These are phyloP conservation scores for Fraxinus latifolia DNA, from an alignment of 305 asterid genomes.

Conservation along the genomic window DNA sequence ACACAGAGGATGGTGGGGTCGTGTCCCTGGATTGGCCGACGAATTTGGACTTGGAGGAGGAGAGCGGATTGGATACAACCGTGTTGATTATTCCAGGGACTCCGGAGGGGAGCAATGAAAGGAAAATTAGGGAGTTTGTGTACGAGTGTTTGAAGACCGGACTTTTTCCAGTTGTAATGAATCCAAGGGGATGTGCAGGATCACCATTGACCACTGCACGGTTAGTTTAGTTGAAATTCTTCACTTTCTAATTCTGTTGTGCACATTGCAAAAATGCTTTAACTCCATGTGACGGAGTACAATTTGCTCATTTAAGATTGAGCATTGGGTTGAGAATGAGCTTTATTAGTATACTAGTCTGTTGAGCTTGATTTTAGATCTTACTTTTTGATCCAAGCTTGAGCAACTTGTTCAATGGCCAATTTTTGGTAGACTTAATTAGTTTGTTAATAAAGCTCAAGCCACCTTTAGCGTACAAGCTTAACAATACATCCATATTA, in stretches of 20 bases:
- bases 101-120: slow-evolving; percentile 70
- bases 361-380: not conserved
- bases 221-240: slow-evolving; percentile 32
- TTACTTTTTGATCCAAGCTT: not conserved
- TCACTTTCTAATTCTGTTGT: not conserved
- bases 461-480: not conserved
- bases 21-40: slow-evolving; percentile 90
- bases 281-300: not conserved
- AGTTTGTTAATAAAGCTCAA: not conserved
- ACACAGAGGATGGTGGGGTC: slow-evolving; percentile 81
- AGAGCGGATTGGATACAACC: slow-evolving; percentile 82
- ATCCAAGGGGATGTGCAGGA: slow-evolving; percentile 98
- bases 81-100: slow-evolving; percentile 84
- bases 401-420: not conserved
- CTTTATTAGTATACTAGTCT: not conserved
- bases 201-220: slow-evolving; percentile 88
- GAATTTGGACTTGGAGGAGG: slow-evolving; percentile 76
- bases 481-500: not conserved
- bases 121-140: slow-evolving; percentile 48
- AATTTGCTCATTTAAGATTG: not conserved
- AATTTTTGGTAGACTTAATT: not conserved
- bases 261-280: not conserved
- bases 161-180: slow-evolving; percentile 82
- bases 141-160: slow-evolving; percentile 78
- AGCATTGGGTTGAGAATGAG: not conserved